Percentiles rank a stretch among this genome's conserved stretches.
phyloP scores from a whole-genome alignment of 352 stramenopile genomes.

The Pythium monospermum region DNA sequence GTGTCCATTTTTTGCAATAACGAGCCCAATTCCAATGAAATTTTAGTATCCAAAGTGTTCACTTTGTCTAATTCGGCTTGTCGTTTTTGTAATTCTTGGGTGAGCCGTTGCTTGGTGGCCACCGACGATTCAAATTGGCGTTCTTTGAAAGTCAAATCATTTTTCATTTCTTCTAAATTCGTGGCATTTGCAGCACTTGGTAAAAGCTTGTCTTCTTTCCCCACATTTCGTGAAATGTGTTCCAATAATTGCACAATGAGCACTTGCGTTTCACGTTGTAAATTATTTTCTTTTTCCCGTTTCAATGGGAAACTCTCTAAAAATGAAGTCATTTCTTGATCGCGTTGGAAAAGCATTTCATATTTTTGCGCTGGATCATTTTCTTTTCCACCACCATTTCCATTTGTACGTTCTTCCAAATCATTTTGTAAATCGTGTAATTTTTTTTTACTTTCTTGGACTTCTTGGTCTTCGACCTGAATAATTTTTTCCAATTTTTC shows the following conservation, averaged over 20 bases:
- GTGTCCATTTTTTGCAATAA: slow-evolving; percentile 83
- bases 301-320: slow-evolving; percentile 79
- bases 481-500: slow-evolving; percentile 65
- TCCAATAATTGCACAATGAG: slow-evolving; percentile 89
- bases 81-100: slow-evolving; percentile 83
- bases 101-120: slow-evolving; percentile 83
- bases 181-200: slow-evolving; percentile 41
- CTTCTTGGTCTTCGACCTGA: slow-evolving; percentile 43
- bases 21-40: slow-evolving; percentile 75
- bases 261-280: slow-evolving; percentile 49
- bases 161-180: slow-evolving; percentile 84
- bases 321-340: slow-evolving; percentile 91
- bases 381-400: slow-evolving; percentile 57
- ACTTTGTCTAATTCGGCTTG: slow-evolving; percentile 89
- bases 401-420: slow-evolving; percentile 56
- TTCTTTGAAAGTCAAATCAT: slow-evolving; percentile 90
- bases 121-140: slow-evolving; percentile 88
- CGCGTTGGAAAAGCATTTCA: slow-evolving; percentile 83
- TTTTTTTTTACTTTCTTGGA: slow-evolving; percentile 48
- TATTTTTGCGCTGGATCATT: slow-evolving; percentile 72
- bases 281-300: slow-evolving; percentile 54
- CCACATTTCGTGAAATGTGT: slow-evolving; percentile 76
- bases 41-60: slow-evolving; percentile 88
- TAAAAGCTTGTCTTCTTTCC: slow-evolving; percentile 77
- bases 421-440: slow-evolving; percentile 54